Evolutionary conservation across 495 filamentous ascomycete genomes (phyloP), one percentile per base, ranked within the genome.

Genomic region (Pseudevernia furfuracea): DNA sequence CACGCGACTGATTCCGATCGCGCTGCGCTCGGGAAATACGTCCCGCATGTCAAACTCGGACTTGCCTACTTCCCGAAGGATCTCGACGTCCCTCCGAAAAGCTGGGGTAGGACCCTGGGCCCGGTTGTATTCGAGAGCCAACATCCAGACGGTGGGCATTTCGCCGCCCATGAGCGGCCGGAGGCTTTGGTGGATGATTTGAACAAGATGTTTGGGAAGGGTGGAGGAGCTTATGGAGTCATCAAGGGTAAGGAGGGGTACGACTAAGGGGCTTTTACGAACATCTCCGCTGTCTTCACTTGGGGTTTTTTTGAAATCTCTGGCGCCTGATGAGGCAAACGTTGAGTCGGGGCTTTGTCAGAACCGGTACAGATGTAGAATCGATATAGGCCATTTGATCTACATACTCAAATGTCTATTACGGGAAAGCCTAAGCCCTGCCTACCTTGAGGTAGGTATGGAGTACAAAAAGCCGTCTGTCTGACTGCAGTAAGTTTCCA

Each of bases 101-200:
- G 68, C n/a, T 87, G 82, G 80, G 77, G 74, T 0, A 66, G 73
- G 43, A 76, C 74, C 15, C 53, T 86, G 28, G 85, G 86, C 0
- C 73, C 76, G 4, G 73, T 89, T 0, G 82, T 86, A 3, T 80
- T 75, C 49, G 81, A 85, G 70, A 78, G 70, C n/a, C 67, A 76
- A 36, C 74, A 87, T 71, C 68, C 75, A 0, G 64, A 67, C 4
- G 86, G 87, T 2, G 86, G 87, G 0, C 87, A 89, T 71, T 89
- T 89, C 71, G 81, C 83, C 2, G 80, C 85, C 2, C 82, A 77
- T 68, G 86, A 89, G 65, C 65, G 69, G 32, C 84, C 87, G 5
- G 74, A 84, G 12, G 67, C 65, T n/a, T 71, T 88, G 8, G 80
- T 77, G 1, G 71, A 63, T 0, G 86, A 89, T 75, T 66, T 89